Base-by-base conservation (phyloP, 805 yeast species). In the Kockiozyma suomiensis region DNA sequence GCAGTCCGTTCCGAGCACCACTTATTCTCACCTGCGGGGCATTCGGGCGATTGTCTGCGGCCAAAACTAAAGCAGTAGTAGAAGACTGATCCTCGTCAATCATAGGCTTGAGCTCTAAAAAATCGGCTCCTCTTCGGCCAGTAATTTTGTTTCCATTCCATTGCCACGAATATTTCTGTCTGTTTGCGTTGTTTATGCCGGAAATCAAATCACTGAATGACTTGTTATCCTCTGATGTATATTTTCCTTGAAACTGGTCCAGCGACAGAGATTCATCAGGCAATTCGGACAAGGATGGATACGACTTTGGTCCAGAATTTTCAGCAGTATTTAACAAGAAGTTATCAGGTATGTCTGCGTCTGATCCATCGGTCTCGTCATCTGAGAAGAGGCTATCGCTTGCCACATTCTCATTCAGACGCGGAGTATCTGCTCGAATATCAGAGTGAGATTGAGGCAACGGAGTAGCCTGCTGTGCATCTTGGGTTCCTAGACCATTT, bases 201-300 rank as follows among this genome's bases (percentile, higher is more conserved):
- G 69, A 72, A 17, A 70, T 52, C 6, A 70, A 52, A 19, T 58
- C 46, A 33, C 65, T 62, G 48, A 70, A 70, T 25, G 72, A 70
- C 19, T 63, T 70, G 51, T 71, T 70, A 46, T 71, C 74, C 48
- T 71, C 73, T 1, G 74, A 70, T 1, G 72, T 71, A 35, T 61
- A 65, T 12, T 59, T 65, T 3, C 66, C 66, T 51, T 71, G 73
- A 40, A 68, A 71, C 21, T 59, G 37, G 46, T 66, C 64, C 28
- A 69, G 43, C n/a, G 64, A 35, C 19, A 62, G 17, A 8, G 30
- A 25, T 17, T 37, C 42, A 41, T 48, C 41, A 12, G 53, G 4
- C 15, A 41, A 17, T 38, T 38, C 19, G 19, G 19, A 2, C 3
- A 1, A n/a, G 17, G 21, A 17, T 10, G 13, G 21, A 5, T 10